Evolutionary conservation across 805 yeast genomes (phyloP).

Genomic region (Pichia kluyveri): DNA sequence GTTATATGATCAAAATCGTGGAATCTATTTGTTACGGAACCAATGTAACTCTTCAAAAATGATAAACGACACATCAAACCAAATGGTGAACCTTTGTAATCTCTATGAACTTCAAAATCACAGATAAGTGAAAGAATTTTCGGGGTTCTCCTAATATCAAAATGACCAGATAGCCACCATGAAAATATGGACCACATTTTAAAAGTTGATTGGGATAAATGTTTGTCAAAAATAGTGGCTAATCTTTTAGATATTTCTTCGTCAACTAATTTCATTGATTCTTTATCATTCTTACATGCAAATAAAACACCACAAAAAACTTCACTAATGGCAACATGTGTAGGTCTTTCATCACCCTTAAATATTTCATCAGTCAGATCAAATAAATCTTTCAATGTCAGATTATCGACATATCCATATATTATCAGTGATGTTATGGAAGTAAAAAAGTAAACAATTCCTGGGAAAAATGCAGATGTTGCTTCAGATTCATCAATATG

Average conservation of each 20-base stretch:
- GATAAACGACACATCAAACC: slow-evolving; percentile 52
- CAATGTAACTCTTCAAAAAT: slow-evolving; percentile 38
- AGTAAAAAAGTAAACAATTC: slow-evolving; percentile 50
- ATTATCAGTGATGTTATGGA: slow-evolving; percentile 41
- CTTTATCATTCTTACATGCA: slow-evolving; percentile 32
- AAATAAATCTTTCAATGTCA: slow-evolving; percentile 45
- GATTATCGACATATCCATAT: slow-evolving; percentile 31
- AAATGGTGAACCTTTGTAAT: slow-evolving; percentile 50
- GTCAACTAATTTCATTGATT: slow-evolving; percentile 33
- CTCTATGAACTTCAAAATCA: slow-evolving; percentile 36
- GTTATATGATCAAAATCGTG: slow-evolving; percentile 39
- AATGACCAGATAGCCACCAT: slow-evolving; percentile 63
- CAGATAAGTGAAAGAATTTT: slow-evolving; percentile 37
- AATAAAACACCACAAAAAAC: slow-evolving; percentile 54
- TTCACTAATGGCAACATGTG: slow-evolving; percentile 71
- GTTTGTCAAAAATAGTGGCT: slow-evolving; percentile 37
- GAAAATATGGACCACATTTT: slow-evolving; percentile 69
- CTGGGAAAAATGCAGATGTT: slow-evolving; percentile 55
- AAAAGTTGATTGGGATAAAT: slow-evolving; percentile 64
- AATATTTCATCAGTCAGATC: slow-evolving; percentile 41
- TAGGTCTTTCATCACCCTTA: slow-evolving; percentile 58
- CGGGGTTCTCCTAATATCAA: slow-evolving; percentile 61
- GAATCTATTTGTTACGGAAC: slow-evolving; percentile 28
- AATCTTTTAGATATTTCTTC: slow-evolving; percentile 37
- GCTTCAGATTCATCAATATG: slow-evolving; percentile 63